These are phyloP conservation scores for Vaccinium corymbosum DNA, from an alignment of 148 eudicot species.

Conservation along the genomic window DNA sequence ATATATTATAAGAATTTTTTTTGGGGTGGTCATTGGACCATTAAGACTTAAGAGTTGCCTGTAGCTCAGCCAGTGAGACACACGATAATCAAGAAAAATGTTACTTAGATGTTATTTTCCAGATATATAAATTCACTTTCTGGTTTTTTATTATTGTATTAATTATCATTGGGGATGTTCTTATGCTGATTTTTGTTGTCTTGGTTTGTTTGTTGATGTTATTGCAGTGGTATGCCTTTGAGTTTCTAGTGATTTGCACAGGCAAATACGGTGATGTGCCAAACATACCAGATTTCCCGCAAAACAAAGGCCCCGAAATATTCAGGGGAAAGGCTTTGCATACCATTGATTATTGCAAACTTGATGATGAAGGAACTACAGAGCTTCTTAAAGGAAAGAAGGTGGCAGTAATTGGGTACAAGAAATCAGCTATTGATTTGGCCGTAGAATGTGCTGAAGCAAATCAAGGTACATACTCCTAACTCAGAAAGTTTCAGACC, in stretches of 20 bases:
- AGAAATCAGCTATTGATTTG: slow-evolving; percentile 89
- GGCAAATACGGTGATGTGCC: slow-evolving; percentile 88
- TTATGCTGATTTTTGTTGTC: neutral
- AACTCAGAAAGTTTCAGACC: neutral
- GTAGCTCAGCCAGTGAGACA: too few relatives aligned
- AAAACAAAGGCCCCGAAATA: slow-evolving; percentile 70
- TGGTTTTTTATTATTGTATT: neutral
- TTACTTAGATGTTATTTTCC: too few relatives aligned
- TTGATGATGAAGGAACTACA: slow-evolving; percentile 48
- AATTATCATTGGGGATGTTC: neutral
- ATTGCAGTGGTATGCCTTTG: slow-evolving; percentile 66
- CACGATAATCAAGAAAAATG: too few relatives aligned
- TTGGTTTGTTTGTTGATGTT: neutral
- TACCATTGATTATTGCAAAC: slow-evolving; percentile 78
- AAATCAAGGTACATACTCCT: slow-evolving; percentile 54
- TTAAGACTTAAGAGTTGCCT: too few relatives aligned
- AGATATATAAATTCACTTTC: neutral
- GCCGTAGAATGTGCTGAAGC: slow-evolving; percentile 91
- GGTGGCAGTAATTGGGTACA: slow-evolving; percentile 81
- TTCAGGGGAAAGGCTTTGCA: slow-evolving; percentile 75
- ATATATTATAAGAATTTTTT: too few relatives aligned
- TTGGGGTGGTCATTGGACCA: too few relatives aligned
- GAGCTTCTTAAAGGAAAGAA: slow-evolving; percentile 61
- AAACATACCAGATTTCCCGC: slow-evolving; percentile 56
- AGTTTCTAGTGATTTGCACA: slow-evolving; percentile 76